Percentiles rank a stretch among this genome's conserved stretches.
Conservation (phyloP, 176 grass and related monocot genomes). For the Panicum miliaceum region DNA sequence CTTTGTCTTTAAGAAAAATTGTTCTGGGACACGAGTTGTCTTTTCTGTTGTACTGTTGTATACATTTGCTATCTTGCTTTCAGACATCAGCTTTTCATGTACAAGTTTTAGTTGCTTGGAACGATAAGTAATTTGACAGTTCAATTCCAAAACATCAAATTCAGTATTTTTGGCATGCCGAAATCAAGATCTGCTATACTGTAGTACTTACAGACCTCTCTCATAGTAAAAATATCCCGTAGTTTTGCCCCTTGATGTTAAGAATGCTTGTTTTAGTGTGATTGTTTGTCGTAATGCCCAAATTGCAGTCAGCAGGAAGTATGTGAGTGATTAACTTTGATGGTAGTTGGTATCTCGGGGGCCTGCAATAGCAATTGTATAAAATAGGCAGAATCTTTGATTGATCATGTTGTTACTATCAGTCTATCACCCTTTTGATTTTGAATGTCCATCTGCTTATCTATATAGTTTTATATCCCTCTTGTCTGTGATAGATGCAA, state of each 20-base stretch:
- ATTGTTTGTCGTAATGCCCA: neutral
- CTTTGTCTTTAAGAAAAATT: neutral
- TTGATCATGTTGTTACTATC: constrained; percentile 12
- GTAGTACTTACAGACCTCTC: neutral
- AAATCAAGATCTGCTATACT: neutral
- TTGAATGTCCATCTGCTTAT: constrained; percentile 7
- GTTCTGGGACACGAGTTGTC: neutral
- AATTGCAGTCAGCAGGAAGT: constrained; percentile 1
- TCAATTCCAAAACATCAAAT: neutral
- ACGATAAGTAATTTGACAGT: neutral
- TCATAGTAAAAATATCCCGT: constrained; percentile 5
- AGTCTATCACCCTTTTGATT: constrained; percentile 11
- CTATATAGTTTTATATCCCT: constrained; percentile 25
- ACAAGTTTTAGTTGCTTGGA: neutral
- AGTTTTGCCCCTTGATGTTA: neutral
- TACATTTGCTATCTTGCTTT: constrained; percentile 10
- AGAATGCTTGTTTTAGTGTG: neutral
- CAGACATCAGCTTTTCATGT: neutral
- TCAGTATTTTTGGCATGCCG: constrained; percentile 17
- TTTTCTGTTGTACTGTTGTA: neutral
- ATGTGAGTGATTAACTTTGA: neutral
- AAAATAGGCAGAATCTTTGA: constrained; percentile 14
- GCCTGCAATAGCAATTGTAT: neutral
- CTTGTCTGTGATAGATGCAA: neutral
- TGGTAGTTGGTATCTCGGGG: neutral